phyloP scores from a whole-genome alignment of 768 basidiomycete species.

The Saitozyma sp. region DNA sequence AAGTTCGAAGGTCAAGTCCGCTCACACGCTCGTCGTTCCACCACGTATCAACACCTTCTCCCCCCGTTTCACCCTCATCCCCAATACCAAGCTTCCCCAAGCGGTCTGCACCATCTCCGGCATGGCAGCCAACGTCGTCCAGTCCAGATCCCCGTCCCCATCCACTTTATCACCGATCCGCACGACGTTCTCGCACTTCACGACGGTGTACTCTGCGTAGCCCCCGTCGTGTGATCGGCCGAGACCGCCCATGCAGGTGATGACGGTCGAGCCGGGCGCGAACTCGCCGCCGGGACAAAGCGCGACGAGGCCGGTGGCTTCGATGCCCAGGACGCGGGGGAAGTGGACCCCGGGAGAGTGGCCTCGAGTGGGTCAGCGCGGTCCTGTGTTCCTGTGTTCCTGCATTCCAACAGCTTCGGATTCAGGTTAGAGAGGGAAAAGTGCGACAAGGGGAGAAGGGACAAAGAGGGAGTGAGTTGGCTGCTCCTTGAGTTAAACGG shows the following conservation, averaged over 20 bases:
- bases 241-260: constrained; percentile 11
- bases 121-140: constrained; percentile 8
- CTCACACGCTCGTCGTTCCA: constrained; percentile 14
- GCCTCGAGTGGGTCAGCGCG: neutral
- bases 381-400: too few relatives aligned
- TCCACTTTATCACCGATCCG: neutral
- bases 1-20: neutral
- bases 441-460: too few relatives aligned
- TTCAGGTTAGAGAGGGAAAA: too few relatives aligned
- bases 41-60: constrained; percentile 11
- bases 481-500: too few relatives aligned
- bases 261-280: neutral
- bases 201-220: constrained; percentile 13
- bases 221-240: constrained; percentile 9
- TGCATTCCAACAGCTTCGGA: too few relatives aligned
- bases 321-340: constrained; percentile 12
- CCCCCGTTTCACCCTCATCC: constrained; percentile 4
- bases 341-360: constrained; percentile 10
- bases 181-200: constrained; percentile 3
- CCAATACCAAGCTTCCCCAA: constrained; percentile 7
- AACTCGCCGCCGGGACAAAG: constrained; percentile 4
- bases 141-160: neutral
- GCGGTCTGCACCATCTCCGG: constrained; percentile 15
- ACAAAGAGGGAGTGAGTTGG: too few relatives aligned
- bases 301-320: constrained; percentile 7